phyloP scores from a whole-genome alignment of 2,329 filamentous ascomycete species.

The Alternaria metachromatica region DNA sequence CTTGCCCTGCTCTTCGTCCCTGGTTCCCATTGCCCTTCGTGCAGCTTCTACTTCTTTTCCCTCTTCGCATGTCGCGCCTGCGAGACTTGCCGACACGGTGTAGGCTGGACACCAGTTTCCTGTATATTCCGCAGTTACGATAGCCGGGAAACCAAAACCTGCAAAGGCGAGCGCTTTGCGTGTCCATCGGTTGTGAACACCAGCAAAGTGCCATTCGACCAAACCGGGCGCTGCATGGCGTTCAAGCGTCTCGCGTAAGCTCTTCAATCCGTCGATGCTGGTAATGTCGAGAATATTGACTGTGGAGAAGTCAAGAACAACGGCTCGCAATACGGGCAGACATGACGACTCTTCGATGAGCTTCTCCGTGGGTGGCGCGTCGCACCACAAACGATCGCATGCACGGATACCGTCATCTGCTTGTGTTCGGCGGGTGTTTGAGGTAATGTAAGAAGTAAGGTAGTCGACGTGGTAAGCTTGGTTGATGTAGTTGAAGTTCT shows the following conservation, averaged over 20 bases:
- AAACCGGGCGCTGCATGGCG: conserved; percentile 53
- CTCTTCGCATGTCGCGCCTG: conserved; percentile 26
- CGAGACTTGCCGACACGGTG: conserved; percentile 22
- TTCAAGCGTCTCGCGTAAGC: conserved; percentile 62
- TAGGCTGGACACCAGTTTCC: conserved; percentile 35
- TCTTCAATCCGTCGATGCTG: conserved; percentile 61
- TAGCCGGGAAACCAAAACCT: conserved; percentile 59
- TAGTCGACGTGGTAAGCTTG: conserved; percentile 83
- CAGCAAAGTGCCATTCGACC: conserved; percentile 57
- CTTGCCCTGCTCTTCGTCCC: conserved; percentile 18
- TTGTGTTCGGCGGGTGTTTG: conserved; percentile 38
- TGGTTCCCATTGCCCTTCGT: not conserved
- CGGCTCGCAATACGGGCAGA: conserved; percentile 59
- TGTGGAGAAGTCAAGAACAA: conserved; percentile 63
- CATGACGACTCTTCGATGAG: conserved; percentile 11
- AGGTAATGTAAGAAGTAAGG: conserved; percentile 71
- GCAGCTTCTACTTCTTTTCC: conserved; percentile 9
- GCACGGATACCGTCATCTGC: conserved; percentile 26
- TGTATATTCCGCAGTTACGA: conserved; percentile 1
- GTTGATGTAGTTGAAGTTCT: conserved; percentile 94
- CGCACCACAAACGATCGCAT: conserved; percentile 63
- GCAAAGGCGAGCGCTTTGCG: conserved; percentile 62
- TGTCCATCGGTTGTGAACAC: conserved; percentile 63
- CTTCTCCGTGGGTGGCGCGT: conserved; percentile 48
- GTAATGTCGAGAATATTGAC: conserved; percentile 65